Percentiles rank a stretch among this genome's conserved stretches.
Conservation (phyloP, 2,329 filamentous ascomycete genomes). For the Albifimbria verrucaria region DNA sequence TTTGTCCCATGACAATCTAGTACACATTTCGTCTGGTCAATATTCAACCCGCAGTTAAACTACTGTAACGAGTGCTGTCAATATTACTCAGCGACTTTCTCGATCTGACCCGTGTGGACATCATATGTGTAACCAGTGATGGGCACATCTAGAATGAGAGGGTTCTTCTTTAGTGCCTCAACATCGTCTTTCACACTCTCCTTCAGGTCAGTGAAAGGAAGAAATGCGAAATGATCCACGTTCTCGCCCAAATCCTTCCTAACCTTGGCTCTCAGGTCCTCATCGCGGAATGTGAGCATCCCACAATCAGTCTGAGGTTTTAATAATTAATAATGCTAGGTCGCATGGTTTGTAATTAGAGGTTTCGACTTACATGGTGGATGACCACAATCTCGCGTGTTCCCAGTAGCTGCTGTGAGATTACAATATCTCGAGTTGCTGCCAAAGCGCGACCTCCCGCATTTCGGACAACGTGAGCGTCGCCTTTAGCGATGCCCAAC, state of each 20-base stretch:
- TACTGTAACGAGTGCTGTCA: too few species aligned
- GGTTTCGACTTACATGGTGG: slow-evolving; percentile 50
- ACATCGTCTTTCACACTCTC: slow-evolving; percentile 66
- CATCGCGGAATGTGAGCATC: slow-evolving; percentile 68
- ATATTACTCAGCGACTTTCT: slow-evolving; percentile 17
- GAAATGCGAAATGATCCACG: slow-evolving; percentile 56
- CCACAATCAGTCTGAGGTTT: slow-evolving; percentile 33
- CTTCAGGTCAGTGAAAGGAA: slow-evolving; percentile 63
- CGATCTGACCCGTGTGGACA: slow-evolving; percentile 64
- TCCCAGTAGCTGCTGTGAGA: slow-evolving; percentile 75
- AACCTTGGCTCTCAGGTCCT: slow-evolving; percentile 52
- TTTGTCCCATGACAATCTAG: too few species aligned
- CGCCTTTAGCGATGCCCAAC: slow-evolving; percentile 68
- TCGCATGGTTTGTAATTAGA: too few species aligned
- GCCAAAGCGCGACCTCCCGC: slow-evolving; percentile 66
- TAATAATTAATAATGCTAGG: not conserved
- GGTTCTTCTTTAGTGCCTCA: slow-evolving; percentile 54
- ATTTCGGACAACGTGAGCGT: slow-evolving; percentile 77
- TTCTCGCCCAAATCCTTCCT: slow-evolving; percentile 54
- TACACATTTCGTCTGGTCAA: too few species aligned
- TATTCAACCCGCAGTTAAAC: too few species aligned
- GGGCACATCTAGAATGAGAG: slow-evolving; percentile 57
- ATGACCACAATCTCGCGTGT: slow-evolving; percentile 72
- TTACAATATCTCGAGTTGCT: slow-evolving; percentile 69
- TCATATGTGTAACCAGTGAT: slow-evolving; percentile 77